A percentile compares a stretch with the other conserved stretches of the same genome.
Conservation (phyloP, 495 filamentous ascomycete genomes). For the Xylaria intraflava region DNA sequence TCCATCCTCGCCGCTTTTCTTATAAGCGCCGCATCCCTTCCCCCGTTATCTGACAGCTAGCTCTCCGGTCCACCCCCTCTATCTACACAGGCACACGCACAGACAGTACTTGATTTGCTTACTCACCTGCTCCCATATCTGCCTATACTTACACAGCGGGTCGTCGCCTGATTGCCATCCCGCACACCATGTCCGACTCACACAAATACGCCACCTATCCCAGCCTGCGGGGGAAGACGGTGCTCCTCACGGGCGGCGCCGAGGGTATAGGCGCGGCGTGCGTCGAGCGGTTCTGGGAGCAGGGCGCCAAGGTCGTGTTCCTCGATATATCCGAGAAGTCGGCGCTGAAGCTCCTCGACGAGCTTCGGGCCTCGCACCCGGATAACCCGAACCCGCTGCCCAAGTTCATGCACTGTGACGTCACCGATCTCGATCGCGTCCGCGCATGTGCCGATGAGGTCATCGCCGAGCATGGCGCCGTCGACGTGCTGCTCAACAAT, state of each 20-base stretch:
- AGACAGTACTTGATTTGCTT: too few species aligned
- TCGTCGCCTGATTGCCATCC: neutral
- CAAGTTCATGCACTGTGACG: slow-evolving; percentile 41
- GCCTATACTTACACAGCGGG: neutral
- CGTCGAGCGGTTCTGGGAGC: slow-evolving; percentile 38
- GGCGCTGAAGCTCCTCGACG: slow-evolving; percentile 31
- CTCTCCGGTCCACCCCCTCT: too few species aligned
- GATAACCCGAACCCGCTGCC: slow-evolving; percentile 28
- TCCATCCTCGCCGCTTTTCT: too few species aligned
- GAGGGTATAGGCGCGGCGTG: slow-evolving; percentile 46
- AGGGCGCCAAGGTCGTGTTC: slow-evolving; percentile 43
- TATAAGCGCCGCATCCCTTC: too few species aligned
- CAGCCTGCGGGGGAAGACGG: slow-evolving; percentile 37
- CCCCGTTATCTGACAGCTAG: too few species aligned
- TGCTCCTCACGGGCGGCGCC: slow-evolving; percentile 47
- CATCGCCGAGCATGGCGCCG: slow-evolving; percentile 21
- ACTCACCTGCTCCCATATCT: neutral
- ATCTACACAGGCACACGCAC: too few species aligned
- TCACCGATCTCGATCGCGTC: slow-evolving; percentile 30
- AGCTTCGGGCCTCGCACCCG: slow-evolving; percentile 35
- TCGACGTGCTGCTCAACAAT: slow-evolving; percentile 38
- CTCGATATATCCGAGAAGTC: slow-evolving; percentile 39
- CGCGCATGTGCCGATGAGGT: slow-evolving; percentile 26
- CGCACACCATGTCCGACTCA: neutral
- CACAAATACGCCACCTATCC: slow-evolving; percentile 28